phyloP scores from a whole-genome alignment of 768 basidiomycete species.

The Russula sp. region DNA sequence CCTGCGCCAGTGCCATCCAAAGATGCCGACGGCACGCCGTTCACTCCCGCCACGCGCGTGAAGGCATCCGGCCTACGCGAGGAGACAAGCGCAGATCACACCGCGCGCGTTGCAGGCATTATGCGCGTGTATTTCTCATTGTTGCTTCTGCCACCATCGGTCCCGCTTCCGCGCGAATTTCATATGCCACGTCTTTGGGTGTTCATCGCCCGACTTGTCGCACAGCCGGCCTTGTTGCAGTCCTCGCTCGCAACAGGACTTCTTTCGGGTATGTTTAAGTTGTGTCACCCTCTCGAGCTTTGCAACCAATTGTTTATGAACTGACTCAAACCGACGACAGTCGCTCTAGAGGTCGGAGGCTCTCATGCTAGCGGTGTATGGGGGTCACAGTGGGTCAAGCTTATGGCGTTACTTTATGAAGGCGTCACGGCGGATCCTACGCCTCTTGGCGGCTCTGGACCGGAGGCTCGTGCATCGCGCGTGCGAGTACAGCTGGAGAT shows the following conservation, averaged over 20 bases:
- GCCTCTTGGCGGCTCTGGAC: conserved; percentile 33
- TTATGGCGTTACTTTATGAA: conserved; percentile 58
- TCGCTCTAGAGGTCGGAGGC: conserved; percentile 66
- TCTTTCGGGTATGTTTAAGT: conserved; percentile 44
- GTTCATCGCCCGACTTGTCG: conserved; percentile 60
- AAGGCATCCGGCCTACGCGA: conserved; percentile 56
- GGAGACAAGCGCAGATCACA: conserved; percentile 53
- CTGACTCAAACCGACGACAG: conserved; percentile 29
- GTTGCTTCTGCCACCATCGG: conserved; percentile 33
- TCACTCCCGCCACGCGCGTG: conserved; percentile 34
- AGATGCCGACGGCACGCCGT: conserved; percentile 44
- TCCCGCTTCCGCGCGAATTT: conserved; percentile 47
- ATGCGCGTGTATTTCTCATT: conserved; percentile 85
- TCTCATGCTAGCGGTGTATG: conserved; percentile 51
- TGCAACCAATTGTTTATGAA: conserved; percentile 2
- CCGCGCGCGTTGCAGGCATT: conserved; percentile 62
- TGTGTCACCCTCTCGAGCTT: not conserved
- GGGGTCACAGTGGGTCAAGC: conserved; percentile 75
- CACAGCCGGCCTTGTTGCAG: conserved; percentile 43
- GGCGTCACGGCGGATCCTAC: conserved; percentile 44
- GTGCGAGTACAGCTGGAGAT: conserved; percentile 57
- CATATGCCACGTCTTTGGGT: conserved; percentile 61
- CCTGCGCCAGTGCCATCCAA: conserved; percentile 51
- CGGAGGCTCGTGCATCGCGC: conserved; percentile 38
- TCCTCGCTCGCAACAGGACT: conserved; percentile 58